Evolutionary conservation across 768 basidiomycete genomes (phyloP).

Genomic region (Suillus paluster): DNA sequence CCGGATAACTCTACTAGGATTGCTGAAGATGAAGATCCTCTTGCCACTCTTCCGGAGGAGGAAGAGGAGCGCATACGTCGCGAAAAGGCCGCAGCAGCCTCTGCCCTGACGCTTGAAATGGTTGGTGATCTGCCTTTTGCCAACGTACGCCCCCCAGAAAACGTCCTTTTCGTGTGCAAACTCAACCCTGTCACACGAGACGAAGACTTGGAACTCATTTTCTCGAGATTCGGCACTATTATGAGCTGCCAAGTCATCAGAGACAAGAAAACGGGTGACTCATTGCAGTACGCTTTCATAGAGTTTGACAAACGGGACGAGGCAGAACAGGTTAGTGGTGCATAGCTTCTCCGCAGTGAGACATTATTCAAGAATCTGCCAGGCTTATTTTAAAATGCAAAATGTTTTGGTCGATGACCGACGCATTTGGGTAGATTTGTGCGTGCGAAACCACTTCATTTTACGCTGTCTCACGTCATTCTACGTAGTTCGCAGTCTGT

Average conservation of each 20-base stretch:
- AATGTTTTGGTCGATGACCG: conserved; percentile 97
- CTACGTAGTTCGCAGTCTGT: conserved; percentile 86
- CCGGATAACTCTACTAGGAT: conserved; percentile 89
- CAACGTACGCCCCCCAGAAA: conserved; percentile 96
- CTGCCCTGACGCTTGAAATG: conserved; percentile 98
- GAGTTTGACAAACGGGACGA: conserved; percentile 95
- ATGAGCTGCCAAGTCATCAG: conserved; percentile 98
- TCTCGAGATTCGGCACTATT: conserved; percentile 92
- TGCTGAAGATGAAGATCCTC: conserved; percentile 92
- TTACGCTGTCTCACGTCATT: conserved; percentile 18
- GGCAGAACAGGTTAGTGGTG: conserved; percentile 80
- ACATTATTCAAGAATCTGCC: conserved; percentile 13
- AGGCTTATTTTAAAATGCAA: conserved; percentile 99
- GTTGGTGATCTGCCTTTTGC: conserved; percentile 99
- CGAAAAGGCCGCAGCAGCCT: conserved; percentile 88
- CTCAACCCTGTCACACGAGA: conserved; percentile 94
- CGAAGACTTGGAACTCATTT: conserved; percentile 97
- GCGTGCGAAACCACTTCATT: conserved; percentile 34
- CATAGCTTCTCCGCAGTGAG: not conserved
- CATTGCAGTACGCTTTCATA: conserved; percentile 97
- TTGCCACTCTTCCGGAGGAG: conserved; percentile 82
- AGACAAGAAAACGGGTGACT: conserved; percentile 95
- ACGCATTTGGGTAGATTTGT: conserved; percentile 99
- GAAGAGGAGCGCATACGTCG: conserved; percentile 81
- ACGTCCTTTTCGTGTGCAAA: conserved; percentile 98